Evolutionary conservation across 768 basidiomycete species (phyloP), one percentile per base, ranked within the genome.

Genomic region (Psilocybe cubensis): DNA sequence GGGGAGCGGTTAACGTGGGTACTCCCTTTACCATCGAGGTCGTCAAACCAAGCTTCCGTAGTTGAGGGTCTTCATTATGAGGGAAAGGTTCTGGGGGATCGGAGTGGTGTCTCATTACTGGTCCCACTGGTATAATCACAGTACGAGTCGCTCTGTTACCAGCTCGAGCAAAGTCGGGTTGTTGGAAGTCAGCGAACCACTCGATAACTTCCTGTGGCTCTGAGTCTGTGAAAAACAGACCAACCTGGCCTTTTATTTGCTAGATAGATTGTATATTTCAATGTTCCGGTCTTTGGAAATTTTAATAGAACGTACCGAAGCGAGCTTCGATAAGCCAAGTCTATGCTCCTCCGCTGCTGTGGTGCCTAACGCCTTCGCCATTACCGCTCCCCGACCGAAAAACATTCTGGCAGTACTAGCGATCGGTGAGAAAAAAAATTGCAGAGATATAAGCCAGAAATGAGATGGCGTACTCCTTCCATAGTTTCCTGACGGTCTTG

Each of bases 41-140:
- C 49, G 85, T 79, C 28, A 99, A 76, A 7, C 97, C 97, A 31
- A 98, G 83, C 71, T 92, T 92, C 54, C 97, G 87, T 51, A 99
- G 80, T 69, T 98, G 96, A 20, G 96, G 95, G 60, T 99, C 97
- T 77, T 98, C 94, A 66, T 94, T 95, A 72, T 98, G 95, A 33
- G 97, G 94, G 73, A 98, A 96, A 2, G 93, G 90, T 63, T 95
- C 89, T 35, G 89, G 84, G 0, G 89, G 91, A 60, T 91, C 88
- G 2, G 90, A 88, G 69, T 90, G 81, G 41, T 81, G 82, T 60
- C 85, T 83, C 87, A 95, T 83, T 53, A 98, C 85, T 20, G 96
- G 93, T 31, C 96, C 96, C 57, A 75, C 83, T 14, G 94, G 91
- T 17, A 99, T 78, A 28, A 80, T 76, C 55, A 97, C 83, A 0